Evolutionary conservation across 2,329 filamentous ascomycete species (phyloP), one percentile per base, ranked within the genome.

Genomic region (Penicillium sp.): DNA sequence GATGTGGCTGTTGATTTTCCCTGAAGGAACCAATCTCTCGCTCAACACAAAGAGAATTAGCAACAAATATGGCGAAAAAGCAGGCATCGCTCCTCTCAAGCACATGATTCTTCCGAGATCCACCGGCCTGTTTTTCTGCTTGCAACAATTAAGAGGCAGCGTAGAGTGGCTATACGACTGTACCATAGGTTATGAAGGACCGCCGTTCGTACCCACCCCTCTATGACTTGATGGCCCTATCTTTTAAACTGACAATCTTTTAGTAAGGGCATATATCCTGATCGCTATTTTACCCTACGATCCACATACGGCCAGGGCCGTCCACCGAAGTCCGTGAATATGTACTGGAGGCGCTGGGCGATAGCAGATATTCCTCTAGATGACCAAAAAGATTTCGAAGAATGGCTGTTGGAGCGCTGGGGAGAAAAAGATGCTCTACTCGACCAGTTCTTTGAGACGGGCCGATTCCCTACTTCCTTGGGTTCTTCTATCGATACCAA

Each of bases 181-280:
- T 72, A 97, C 94, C 0, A 87, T 99, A 56, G 92, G 91, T 4
- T 99, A 99, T 68, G 93, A 97, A 73, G 93, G 94, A 14, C 84
- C 96, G 45, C 89, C 90, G 87, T 93, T 82, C 80, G 90, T 87
- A 52, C 23, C 9, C 20, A 5, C 11, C 12, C 8, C 52, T 26
- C 57, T 26, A 9, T 16, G 33, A 11, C 24, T 52, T 52, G 38
- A 48, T 11, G 21, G 38, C 23, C 8, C 42, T 21, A n/a, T 42
- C 14, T 5, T 52, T 28, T 20, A 24, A 5, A 45, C 45, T 54
- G n/a, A 58, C 45, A n/a, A 24, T 20, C 3, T 30, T 46, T 42
- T 65, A 90, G 87, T 23, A 88, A 87, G 58, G 89, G 87, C 40
- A 82, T 88, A 65, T 97, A 87, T 63, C 92, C 93, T n/a, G 92